Base-by-base conservation (phyloP, 2,329 filamentous ascomycete species). In the Exophiala spinifera region DNA sequence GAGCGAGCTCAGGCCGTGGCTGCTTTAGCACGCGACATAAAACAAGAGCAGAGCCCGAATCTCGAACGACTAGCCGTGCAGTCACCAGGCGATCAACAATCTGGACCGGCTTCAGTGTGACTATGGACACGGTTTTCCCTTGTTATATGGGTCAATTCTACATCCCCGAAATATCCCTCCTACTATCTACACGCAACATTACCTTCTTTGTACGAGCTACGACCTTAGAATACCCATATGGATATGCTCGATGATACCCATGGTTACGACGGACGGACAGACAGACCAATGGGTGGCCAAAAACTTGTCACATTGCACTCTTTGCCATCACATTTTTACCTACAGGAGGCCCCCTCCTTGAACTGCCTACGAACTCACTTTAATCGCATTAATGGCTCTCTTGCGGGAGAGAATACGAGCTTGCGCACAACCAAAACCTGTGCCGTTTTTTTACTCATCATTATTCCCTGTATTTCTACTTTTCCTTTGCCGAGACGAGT, bases 211-310 rank as follows among this genome's bases (percentile, higher is more conserved):
- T n/a, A 57, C 39, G 51, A 53, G 51, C 51, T 53, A 57, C 49
- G 57, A 60, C 49, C 49, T 57, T 60, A 57, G 55, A 57, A 50
- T 46, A 47, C 47, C 47, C 14, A 50, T 17, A 49, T 53, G 20
- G 47, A 46, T 55, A 50, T n/a, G 57, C 48, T 10, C 28, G 28
- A 31, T 10, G 57, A 60, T 57, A 55, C 49, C 51, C 54, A 57
- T 57, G 55, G 48, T 44, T 53, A 53, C 46, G 23, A 55, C 48
- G 47, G 23, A 55, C 48, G 47, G 43, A 43, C 51, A 42, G 39
- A 44, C 42, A 39, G 37, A 54, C 54, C 46, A 48, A 48, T 25
- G 50, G 47, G 57, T 50, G 53, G 53, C 37, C 53, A 40, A 28
- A n/a, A 46, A 47, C 46, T 47, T 51, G 25, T 49, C 33, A 20